Conservation (phyloP, 139 green algal species). For the Auxenochlorella pyrenoidosa region DNA sequence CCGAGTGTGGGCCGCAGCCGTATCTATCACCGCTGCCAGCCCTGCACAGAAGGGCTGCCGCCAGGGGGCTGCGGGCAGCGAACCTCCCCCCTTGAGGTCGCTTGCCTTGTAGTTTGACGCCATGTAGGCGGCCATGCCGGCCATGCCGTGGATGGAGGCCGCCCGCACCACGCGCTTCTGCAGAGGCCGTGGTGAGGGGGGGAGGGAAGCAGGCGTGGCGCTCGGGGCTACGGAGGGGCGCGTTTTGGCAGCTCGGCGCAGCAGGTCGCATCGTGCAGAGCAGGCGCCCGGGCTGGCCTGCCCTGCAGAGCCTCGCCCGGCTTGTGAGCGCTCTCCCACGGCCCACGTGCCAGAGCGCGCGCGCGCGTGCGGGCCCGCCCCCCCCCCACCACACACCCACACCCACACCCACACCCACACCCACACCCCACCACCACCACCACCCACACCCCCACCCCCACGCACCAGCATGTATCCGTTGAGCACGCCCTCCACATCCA, state of each 20-base stretch:
- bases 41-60: background rate
- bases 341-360: no score
- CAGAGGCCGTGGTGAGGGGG: background rate
- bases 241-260: background rate
- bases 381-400: no score
- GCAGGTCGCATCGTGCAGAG: background rate
- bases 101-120: conserved; percentile 87
- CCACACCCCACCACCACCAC: no score
- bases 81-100: background rate
- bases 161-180: conserved; percentile 77
- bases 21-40: background rate
- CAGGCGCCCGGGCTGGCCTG: background rate
- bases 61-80: background rate
- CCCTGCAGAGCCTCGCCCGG: background rate
- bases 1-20: no score
- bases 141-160: conserved; percentile 91
- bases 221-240: no score
- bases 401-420: no score
- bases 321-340: no score
- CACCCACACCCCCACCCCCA: no score
- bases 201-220: no score
- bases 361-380: no score
- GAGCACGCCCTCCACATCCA: conserved; percentile 49
- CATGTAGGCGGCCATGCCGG: conserved; percentile 87
- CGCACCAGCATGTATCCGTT: conserved; percentile 32